Base-by-base conservation (phyloP, 1,284 basidiomycete genomes). In the Cutaneotrichosporon daszewskae region DNA sequence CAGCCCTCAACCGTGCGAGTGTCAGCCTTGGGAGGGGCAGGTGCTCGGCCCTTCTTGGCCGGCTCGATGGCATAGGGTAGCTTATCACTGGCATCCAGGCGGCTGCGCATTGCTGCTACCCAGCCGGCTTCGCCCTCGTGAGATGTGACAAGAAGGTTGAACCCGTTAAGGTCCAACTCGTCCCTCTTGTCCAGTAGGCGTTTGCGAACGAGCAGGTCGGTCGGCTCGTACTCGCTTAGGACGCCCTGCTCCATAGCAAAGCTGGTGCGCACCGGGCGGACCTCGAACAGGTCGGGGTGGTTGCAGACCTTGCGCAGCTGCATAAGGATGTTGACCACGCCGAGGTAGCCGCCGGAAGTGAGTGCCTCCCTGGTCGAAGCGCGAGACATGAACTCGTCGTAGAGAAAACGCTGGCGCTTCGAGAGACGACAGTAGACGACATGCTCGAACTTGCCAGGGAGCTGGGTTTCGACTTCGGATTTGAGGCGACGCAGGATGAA, bases 351-450 rank as follows among this genome's bases (percentile, higher is more conserved):
- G 3, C 92, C 94, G 5, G 87, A 89, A 14, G 84, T 77, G 37
- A 97, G 77, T 13, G 87, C 87, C 57, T 87, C 83, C 31, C 81
- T 79, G 2, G 94, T 97, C 49, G 89, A 83, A 0, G 87, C 82
- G 22, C 94, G 80, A 5, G 84, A 79, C 91, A 98, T 96, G 74
- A 96, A 97, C 68, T 97, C 94, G 75, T 98, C 94, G 71, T 98
- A 98, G 8, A 98, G 78, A 68, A 89, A 94, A 6, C 92, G 84
- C 60, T 98, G 94, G 2, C 94, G 81, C 66, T 95, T 96, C 25
- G 91, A 95, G 6, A 98, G 75, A 1, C 85, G 83, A 59, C 92
- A 96, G 36, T 90, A 79, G 27, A 95, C 81, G 42, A 96, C 81
- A 63, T 97, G 92, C 57, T 97, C 94, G 63, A 82, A 90, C 68